Conservation (phyloP, 2,329 filamentous ascomycete species). For the Ophiostoma sp. region DNA sequence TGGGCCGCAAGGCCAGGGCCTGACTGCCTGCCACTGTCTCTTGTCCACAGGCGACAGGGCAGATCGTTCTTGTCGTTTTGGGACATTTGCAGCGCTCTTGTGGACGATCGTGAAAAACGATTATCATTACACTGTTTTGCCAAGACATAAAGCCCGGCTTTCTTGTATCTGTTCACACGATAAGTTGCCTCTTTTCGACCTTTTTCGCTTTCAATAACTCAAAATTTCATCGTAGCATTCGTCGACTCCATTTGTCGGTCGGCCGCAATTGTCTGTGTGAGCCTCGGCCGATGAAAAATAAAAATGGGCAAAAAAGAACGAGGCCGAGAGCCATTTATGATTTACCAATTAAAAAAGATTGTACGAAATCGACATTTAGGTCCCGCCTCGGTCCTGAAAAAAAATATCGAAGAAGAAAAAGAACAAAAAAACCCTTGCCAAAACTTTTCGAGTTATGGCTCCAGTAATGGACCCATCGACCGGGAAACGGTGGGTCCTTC, state of each 20-base stretch:
- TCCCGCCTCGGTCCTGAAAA: background rate
- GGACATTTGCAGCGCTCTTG: background rate
- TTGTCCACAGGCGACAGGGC: background rate
- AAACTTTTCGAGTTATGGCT: background rate
- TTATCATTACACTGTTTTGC: slow-evolving; percentile 1
- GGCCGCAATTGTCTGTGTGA: background rate
- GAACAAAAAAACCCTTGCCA: background rate
- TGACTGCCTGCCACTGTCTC: too few relatives aligned
- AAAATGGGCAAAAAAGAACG: background rate
- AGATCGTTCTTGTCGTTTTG: background rate
- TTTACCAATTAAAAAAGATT: background rate
- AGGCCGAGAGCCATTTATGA: background rate
- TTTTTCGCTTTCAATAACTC: background rate
- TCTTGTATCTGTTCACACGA: background rate
- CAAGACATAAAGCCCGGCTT: background rate
- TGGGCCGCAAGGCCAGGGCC: background rate
- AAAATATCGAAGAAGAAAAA: background rate
- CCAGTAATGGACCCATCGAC: background rate
- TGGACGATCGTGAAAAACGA: slow-evolving; percentile 7
- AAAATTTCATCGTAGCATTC: background rate
- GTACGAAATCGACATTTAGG: background rate
- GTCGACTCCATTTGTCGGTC: background rate
- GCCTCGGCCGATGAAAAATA: background rate
- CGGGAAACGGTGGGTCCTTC: slow-evolving; percentile 2
- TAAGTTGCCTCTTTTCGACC: slow-evolving; percentile 11